Evolutionary conservation across 371 early-diverging fungal genomes (phyloP), one percentile per base, ranked within the genome.

Genomic region (Mucor circinelloides): DNA sequence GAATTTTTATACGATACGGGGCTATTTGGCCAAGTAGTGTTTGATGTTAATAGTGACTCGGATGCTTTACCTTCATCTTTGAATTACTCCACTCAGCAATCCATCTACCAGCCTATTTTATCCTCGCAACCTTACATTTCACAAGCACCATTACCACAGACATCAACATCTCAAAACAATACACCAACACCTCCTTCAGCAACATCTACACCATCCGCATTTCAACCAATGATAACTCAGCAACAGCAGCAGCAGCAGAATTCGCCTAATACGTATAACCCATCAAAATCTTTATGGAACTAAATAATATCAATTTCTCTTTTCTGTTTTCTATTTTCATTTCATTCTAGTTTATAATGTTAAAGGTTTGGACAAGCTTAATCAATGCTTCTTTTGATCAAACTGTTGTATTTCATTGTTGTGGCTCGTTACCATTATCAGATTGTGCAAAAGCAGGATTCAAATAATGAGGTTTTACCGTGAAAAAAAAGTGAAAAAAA

Each of bases 21-120:
- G 1, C 54, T 81, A 3, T 81, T 81, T 69, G 82, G 82, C 15
- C 82, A 81, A 46, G 74, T 79, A 2, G 75, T 81, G 58, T 77
- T 81, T 68, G 81, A 81, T 69, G 79, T 46, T 0, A 63, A 67
- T 56, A 56, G 23, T 40, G 34, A 50, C 4, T 6, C 27, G 3
- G 28, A 42, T 6, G 40, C 40, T 12, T 27, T 21, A 21, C 19
- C 50, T 0, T 9, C 21, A 10, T 28, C 9, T 28, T n/a, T 28
- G 7, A 28, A 32, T 1, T 61, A 48, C 23, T 32, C 61, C n/a
- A 42, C 28, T 56, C 56, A 52, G 4, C 52, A 52, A 52, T 27
- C 52, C 4, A 25, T 52, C 0, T 34, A 58, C 9, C 58, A 58
- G 34, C 32, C 19, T 7, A 30, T 32, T 12, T 34, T 32, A 34